A percentile compares a stretch with the other conserved stretches of the same genome.
These are phyloP conservation scores for Cladosporium phlei DNA, from an alignment of 2,329 filamentous ascomycete species.

Conservation along the genomic window DNA sequence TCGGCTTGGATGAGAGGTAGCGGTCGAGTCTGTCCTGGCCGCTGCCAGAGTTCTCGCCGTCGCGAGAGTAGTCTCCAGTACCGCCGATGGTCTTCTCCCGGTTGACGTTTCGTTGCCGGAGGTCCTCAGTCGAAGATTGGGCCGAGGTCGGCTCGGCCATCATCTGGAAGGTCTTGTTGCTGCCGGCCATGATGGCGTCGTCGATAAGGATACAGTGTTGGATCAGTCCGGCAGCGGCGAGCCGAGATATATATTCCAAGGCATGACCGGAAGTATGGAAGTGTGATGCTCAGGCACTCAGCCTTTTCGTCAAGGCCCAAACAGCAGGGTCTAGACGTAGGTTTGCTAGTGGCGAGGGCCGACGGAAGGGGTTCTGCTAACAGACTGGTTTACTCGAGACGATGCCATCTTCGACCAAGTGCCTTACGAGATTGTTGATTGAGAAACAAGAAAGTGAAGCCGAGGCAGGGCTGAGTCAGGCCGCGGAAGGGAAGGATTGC, in stretches of 20 bases:
- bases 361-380: too few species aligned
- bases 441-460: too few species aligned
- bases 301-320: neutral
- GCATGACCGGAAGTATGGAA: too few species aligned
- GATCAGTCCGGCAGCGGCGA: neutral
- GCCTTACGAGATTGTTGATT: too few species aligned
- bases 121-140: neutral
- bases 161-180: neutral
- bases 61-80: neutral
- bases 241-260: neutral
- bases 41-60: neutral
- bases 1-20: conserved; percentile 6
- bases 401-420: too few species aligned
- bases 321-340: neutral
- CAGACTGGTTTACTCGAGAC: too few species aligned
- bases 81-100: neutral
- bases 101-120: neutral
- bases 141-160: neutral
- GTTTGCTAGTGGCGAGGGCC: neutral
- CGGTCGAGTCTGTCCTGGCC: conserved; percentile 4
- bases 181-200: neutral
- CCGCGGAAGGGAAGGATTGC: too few species aligned
- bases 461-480: too few species aligned
- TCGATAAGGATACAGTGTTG: neutral
- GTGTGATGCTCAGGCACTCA: too few species aligned